Evolutionary conservation across 768 basidiomycete species (phyloP).

Genomic region (Agrocybe pediades): DNA sequence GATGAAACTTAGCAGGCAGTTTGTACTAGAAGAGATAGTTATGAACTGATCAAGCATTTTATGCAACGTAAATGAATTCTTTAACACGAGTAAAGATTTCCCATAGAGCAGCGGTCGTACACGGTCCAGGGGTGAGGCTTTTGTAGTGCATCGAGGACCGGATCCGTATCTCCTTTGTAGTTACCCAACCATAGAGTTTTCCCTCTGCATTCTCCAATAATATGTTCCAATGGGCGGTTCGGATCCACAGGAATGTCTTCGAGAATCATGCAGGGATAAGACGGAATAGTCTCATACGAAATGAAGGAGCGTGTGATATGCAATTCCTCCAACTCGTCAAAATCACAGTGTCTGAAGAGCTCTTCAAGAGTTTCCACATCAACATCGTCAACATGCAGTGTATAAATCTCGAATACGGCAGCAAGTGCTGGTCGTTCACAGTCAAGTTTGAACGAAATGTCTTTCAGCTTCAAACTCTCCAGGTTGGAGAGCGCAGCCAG

Average conservation of each 20-base stretch:
- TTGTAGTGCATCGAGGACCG: not conserved
- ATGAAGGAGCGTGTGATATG: not conserved
- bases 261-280: not conserved
- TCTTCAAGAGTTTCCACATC: not conserved
- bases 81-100: not conserved
- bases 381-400: not conserved
- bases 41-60: not conserved
- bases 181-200: not conserved
- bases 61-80: conserved; percentile 1
- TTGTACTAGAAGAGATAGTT: not conserved
- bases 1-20: no score
- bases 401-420: not conserved
- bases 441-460: not conserved
- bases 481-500: not conserved
- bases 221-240: not conserved
- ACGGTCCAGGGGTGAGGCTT: not conserved
- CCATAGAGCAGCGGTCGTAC: not conserved
- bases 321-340: not conserved
- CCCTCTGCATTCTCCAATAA: not conserved
- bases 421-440: not conserved
- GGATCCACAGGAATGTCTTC: not conserved
- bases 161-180: not conserved
- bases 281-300: not conserved
- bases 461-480: not conserved
- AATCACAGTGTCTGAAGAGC: not conserved